These are phyloP conservation scores for Kwoniella pini DNA, from an alignment of 768 basidiomycete species.

Conservation along the genomic window DNA sequence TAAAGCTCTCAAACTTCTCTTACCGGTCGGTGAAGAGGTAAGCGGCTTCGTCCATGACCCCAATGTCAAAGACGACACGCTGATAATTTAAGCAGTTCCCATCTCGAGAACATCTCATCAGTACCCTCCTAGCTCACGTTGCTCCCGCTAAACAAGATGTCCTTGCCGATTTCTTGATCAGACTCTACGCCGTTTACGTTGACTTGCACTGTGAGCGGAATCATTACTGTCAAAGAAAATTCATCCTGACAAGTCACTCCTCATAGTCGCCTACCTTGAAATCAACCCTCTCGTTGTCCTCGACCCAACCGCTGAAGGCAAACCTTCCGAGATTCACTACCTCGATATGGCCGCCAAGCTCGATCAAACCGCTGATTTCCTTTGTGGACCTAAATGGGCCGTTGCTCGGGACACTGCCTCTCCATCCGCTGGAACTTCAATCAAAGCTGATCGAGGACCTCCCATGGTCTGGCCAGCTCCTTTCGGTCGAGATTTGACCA, in stretches of 20 bases:
- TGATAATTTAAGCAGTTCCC: slow-evolving; percentile 63
- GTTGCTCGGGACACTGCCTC: slow-evolving; percentile 81
- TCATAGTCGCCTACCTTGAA: slow-evolving; percentile 85
- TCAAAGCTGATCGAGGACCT: slow-evolving; percentile 85
- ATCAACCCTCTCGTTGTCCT: slow-evolving; percentile 98
- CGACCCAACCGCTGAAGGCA: slow-evolving; percentile 71
- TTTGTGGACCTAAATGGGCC: slow-evolving; percentile 98
- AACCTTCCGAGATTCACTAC: slow-evolving; percentile 80
- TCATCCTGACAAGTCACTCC: slow-evolving; percentile 2
- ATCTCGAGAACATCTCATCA: slow-evolving; percentile 70
- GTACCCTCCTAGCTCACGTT: slow-evolving; percentile 77
- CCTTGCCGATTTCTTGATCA: slow-evolving; percentile 88
- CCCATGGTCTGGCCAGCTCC: slow-evolving; percentile 86
- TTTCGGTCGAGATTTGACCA: slow-evolving; percentile 95
- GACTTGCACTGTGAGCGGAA: slow-evolving; percentile 79
- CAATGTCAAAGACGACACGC: background rate
- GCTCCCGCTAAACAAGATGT: slow-evolving; percentile 82
- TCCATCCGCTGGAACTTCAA: slow-evolving; percentile 65
- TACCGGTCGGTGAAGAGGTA: slow-evolving; percentile 67
- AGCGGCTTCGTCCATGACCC: slow-evolving; percentile 13
- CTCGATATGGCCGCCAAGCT: slow-evolving; percentile 99
- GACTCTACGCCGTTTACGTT: slow-evolving; percentile 95
- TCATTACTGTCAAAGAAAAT: background rate
- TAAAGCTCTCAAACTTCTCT: slow-evolving; percentile 84
- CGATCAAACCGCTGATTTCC: slow-evolving; percentile 97